Percentiles rank a stretch among this genome's conserved stretches.
phyloP scores from a whole-genome alignment of 2,329 filamentous ascomycete species.

The Monosporascus sp. region DNA sequence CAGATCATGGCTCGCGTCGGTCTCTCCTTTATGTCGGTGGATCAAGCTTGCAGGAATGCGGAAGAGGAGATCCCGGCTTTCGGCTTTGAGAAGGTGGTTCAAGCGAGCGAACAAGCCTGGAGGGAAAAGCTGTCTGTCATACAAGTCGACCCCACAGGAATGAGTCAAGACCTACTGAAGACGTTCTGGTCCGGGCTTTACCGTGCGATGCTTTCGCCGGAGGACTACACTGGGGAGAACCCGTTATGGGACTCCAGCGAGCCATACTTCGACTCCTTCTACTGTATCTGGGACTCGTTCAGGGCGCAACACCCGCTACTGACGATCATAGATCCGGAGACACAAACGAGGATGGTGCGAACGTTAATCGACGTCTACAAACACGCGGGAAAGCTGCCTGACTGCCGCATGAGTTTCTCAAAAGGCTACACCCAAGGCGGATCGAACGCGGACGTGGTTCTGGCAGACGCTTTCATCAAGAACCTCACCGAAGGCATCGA shows the following conservation, averaged over 20 bases:
- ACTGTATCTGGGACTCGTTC: conserved; percentile 71
- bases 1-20: conserved; percentile 66
- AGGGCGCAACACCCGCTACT: conserved; percentile 67
- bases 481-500: conserved; percentile 58
- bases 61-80: conserved; percentile 62
- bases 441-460: conserved; percentile 68
- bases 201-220: conserved; percentile 62
- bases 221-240: conserved; percentile 74
- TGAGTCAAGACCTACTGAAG: conserved; percentile 51
- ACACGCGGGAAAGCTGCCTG: conserved; percentile 59
- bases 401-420: conserved; percentile 73
- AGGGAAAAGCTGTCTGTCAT: conserved; percentile 57
- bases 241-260: conserved; percentile 62
- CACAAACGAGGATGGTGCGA: conserved; percentile 65
- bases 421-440: conserved; percentile 74
- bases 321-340: conserved; percentile 62
- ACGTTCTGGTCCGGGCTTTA: conserved; percentile 71
- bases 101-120: conserved; percentile 54
- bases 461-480: conserved; percentile 67
- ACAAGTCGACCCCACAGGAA: conserved; percentile 47
- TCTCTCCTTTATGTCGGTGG: conserved; percentile 62
- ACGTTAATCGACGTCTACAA: conserved; percentile 68
- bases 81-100: conserved; percentile 53
- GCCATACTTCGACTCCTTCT: conserved; percentile 68
- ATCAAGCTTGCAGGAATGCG: conserved; percentile 64